Conservation (phyloP, 2,329 filamentous ascomycete genomes). For the Pestalotiopsis sp. region DNA sequence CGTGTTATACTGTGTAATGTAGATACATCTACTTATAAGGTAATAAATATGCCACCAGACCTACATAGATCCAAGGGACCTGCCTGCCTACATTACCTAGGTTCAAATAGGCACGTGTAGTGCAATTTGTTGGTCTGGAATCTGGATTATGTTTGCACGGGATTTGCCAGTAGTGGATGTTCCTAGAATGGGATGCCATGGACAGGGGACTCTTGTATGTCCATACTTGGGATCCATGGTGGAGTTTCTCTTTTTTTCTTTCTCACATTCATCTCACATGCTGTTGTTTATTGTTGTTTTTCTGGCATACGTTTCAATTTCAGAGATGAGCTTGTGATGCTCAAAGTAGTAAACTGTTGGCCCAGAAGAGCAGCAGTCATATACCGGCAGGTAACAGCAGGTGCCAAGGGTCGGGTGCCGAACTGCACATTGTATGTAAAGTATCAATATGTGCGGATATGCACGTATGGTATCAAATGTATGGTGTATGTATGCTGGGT, state of each 20-base stretch:
- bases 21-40: background rate
- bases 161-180: background rate
- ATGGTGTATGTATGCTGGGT: background rate
- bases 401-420: too few species aligned
- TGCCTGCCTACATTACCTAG: too few species aligned
- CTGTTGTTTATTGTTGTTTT: too few species aligned
- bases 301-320: too few species aligned
- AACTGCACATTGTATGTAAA: too few species aligned
- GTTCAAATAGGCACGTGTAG: background rate
- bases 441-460: too few species aligned
- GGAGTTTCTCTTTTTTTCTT: background rate
- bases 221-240: background rate
- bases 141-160: background rate
- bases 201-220: background rate
- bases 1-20: background rate
- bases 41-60: background rate
- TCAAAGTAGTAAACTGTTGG: too few species aligned
- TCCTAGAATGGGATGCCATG: background rate
- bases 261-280: background rate
- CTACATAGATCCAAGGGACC: constrained; percentile 8
- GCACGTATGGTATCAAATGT: too few species aligned
- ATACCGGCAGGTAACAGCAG: too few species aligned
- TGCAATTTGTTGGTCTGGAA: background rate
- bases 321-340: too few species aligned
- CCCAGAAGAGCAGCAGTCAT: too few species aligned